phyloP scores from a whole-genome alignment of 1,284 basidiomycete genomes.

The Heterobasidion parviporum region DNA sequence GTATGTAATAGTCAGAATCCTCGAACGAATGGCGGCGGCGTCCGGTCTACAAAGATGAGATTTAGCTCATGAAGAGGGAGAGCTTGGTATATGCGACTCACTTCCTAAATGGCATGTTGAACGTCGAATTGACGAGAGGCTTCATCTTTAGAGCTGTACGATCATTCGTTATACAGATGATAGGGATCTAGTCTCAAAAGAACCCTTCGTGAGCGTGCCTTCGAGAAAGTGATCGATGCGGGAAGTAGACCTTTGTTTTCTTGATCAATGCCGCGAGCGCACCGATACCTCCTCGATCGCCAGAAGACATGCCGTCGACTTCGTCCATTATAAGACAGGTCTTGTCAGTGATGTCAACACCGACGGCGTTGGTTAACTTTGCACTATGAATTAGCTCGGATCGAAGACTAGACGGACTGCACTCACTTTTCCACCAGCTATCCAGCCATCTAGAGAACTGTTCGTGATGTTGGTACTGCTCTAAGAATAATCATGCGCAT shows the following conservation, averaged over 20 bases:
- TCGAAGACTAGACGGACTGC: background rate
- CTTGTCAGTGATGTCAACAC: constrained; percentile 67
- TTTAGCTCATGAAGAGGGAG: background rate
- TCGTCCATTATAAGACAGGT: constrained; percentile 98
- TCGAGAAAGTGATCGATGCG: background rate
- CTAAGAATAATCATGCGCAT: constrained; percentile 25
- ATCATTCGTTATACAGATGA: constrained; percentile 98
- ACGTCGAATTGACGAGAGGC: constrained; percentile 73
- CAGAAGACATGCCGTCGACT: constrained; percentile 98
- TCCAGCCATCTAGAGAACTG: constrained; percentile 83
- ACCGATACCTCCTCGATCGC: constrained; percentile 93
- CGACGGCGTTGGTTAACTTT: constrained; percentile 55
- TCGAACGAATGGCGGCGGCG: constrained; percentile 67
- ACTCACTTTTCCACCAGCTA: constrained; percentile 55
- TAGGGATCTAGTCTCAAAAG: constrained; percentile 69
- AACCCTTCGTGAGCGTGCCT: background rate
- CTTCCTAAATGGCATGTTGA: constrained; percentile 72
- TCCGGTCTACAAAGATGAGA: constrained; percentile 49
- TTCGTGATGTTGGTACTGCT: constrained; percentile 85
- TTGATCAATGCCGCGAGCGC: constrained; percentile 89
- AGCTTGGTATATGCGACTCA: constrained; percentile 18
- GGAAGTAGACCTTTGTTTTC: constrained; percentile 72
- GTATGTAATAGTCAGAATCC: constrained; percentile 83
- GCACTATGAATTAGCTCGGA: background rate
- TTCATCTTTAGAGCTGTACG: constrained; percentile 83